Conservation (phyloP, 1,284 basidiomycete genomes). For the Paramarasmius palmivorus region DNA sequence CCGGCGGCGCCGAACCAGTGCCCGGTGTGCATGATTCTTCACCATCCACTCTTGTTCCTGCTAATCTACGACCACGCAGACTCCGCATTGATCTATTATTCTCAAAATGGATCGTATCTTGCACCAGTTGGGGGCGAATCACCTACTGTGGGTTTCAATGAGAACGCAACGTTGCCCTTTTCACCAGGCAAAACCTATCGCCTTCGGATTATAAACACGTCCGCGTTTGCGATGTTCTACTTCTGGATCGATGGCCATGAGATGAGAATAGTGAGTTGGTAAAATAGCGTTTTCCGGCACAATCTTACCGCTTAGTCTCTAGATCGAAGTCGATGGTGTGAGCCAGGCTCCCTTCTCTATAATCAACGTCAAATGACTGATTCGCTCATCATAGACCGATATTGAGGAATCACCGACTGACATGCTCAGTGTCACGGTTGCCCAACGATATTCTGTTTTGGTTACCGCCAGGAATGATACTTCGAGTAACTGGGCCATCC, state of each 20-base stretch:
- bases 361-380: background rate
- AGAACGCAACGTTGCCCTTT: conserved; percentile 86
- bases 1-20: conserved; percentile 85
- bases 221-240: conserved; percentile 73
- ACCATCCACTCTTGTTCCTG: background rate
- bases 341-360: conserved; percentile 26
- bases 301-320: background rate
- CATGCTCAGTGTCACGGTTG: conserved; percentile 74
- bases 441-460: conserved; percentile 93
- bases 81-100: conserved; percentile 83
- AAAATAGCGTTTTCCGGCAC: background rate
- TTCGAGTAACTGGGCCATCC: conserved; percentile 82
- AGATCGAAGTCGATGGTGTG: conserved; percentile 75
- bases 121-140: conserved; percentile 53
- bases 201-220: conserved; percentile 77
- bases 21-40: conserved; percentile 51
- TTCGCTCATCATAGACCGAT: conserved; percentile 53
- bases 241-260: conserved; percentile 92
- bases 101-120: conserved; percentile 73
- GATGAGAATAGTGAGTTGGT: conserved; percentile 75
- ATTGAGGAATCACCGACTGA: conserved; percentile 72
- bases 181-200: conserved; percentile 81
- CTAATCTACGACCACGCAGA: conserved; percentile 42
- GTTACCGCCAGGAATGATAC: conserved; percentile 90
- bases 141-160: conserved; percentile 74